Conservation (phyloP, 495 filamentous ascomycete species). For the Paragyromitra xinjiangensis region DNA sequence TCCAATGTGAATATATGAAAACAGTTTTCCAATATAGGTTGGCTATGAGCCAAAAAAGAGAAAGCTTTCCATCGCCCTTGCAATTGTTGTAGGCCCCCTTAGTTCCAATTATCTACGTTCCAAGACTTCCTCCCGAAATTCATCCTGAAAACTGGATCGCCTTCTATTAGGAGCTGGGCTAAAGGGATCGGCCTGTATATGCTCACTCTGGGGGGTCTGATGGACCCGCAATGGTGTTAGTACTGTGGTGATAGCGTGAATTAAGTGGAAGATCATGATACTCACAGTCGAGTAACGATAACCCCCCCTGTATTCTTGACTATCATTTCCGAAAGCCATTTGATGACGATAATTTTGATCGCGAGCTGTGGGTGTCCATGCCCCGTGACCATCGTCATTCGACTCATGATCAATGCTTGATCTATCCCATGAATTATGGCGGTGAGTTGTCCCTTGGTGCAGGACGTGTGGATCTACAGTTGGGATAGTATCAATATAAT, state of each 20-base stretch:
- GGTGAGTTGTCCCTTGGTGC: constrained; percentile 17
- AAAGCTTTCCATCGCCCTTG: not conserved
- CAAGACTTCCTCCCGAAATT: constrained; percentile 1
- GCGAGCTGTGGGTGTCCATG: constrained; percentile 22
- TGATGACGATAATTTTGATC: constrained; percentile 31
- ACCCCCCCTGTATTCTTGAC: constrained; percentile 26
- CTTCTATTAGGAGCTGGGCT: constrained; percentile 15
- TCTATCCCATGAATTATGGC: constrained; percentile 38
- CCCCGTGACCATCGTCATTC: constrained; percentile 9
- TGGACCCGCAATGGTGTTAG: constrained; percentile 6
- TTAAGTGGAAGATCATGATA: not conserved
- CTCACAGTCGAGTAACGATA: constrained; percentile 44
- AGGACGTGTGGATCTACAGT: constrained; percentile 44
- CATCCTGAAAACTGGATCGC: not conserved
- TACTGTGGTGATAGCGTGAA: not conserved
- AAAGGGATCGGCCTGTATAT: constrained; percentile 14
- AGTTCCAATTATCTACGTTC: constrained; percentile 8
- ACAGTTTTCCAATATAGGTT: not conserved
- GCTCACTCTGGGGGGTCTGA: constrained; percentile 21
- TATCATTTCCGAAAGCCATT: constrained; percentile 12
- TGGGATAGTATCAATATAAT: constrained; percentile 8
- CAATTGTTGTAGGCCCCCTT: not conserved
- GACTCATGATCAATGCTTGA: not conserved
- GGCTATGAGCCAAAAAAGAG: not conserved
- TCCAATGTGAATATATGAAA: not conserved